Base-by-base conservation (phyloP, 345 rosid genomes). In the Erodium maritimum region DNA sequence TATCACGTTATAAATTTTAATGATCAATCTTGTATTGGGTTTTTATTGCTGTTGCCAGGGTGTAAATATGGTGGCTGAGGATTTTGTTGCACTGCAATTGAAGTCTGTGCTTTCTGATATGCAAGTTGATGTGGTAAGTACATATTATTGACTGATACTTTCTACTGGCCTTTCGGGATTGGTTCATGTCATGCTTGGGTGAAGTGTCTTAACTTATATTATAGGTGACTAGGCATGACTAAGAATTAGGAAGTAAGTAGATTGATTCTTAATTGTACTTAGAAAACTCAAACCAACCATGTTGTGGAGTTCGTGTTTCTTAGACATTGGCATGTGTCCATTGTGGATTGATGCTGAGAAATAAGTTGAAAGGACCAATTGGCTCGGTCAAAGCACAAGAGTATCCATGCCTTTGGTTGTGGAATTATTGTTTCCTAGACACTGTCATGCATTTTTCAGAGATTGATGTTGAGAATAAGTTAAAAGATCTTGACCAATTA, bases 41-140 rank as follows among this genome's bases (percentile, higher is more conserved):
- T 50, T 19, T 61, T 3, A 7, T 5, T 8, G 42, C 51, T 52
- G 46, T 63, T 64, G 16, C 55, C 62, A 84, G 86, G 81, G 84
- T 6, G 84, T 80, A 2, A 51, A 73, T 53, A 61, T 65, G 53
- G 74, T 80, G 61, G 72, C 77, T 2, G 82, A 82, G n/a, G 71
- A 83, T 7, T 84, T 80, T 54, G 87, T 93, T 53, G 84, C 82
- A 0, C 73, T 75, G 63, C 98, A 88, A 77, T 71, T 91, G 67
- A 79, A 78, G 56, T 93, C 99, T 20, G 95, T 93, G 48, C 89
- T 93, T 17, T 93, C 95, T 19, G 96, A 93, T 77, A 89, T 93
- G 82, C 78, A 83, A 66, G 77, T 93, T 34, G 95, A 89, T 71
- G 99, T 83, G 72, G 99, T 93, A 71, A 81, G 82, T 69, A 21